Conservation (phyloP, 192 early-diverging fungal genomes). For the Glomus cerebriforme region DNA sequence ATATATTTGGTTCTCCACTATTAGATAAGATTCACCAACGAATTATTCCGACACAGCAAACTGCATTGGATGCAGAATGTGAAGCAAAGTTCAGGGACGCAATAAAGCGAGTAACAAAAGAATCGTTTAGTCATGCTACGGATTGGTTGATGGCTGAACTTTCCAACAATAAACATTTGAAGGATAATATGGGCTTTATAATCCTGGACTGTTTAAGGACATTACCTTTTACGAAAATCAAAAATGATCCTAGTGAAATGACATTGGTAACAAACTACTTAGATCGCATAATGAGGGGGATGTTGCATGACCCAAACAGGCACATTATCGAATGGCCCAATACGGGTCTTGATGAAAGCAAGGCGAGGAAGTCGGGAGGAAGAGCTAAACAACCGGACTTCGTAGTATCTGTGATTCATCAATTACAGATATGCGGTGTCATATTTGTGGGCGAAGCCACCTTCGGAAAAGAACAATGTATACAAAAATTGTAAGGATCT, state of each 20-base stretch:
- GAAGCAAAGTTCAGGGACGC: too few species aligned
- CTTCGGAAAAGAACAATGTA: background rate
- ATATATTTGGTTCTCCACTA: background rate
- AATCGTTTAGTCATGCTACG: too few species aligned
- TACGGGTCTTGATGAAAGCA: slow-evolving; percentile 14
- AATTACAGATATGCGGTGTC: background rate
- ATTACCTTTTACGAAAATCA: background rate
- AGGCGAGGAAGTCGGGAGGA: background rate
- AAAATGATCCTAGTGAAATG: slow-evolving; percentile 19
- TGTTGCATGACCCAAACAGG: slow-evolving; percentile 15
- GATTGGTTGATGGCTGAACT: background rate
- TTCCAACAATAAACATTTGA: too few species aligned
- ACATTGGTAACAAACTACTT: slow-evolving; percentile 14
- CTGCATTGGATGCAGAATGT: background rate
- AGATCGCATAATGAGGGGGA: background rate
- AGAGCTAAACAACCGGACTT: slow-evolving; percentile 23
- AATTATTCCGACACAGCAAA: background rate
- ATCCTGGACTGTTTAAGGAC: background rate
- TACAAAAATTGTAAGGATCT: slow-evolving; percentile 2
- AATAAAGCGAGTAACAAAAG: too few species aligned
- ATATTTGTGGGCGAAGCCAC: slow-evolving; percentile 21
- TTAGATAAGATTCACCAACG: background rate
- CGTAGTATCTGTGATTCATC: slow-evolving; percentile 3
- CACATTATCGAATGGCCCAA: slow-evolving; percentile 9
- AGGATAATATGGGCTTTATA: background rate